Evolutionary conservation across 441 rosid genomes (phyloP).

Genomic region (Sinapis alba): DNA sequence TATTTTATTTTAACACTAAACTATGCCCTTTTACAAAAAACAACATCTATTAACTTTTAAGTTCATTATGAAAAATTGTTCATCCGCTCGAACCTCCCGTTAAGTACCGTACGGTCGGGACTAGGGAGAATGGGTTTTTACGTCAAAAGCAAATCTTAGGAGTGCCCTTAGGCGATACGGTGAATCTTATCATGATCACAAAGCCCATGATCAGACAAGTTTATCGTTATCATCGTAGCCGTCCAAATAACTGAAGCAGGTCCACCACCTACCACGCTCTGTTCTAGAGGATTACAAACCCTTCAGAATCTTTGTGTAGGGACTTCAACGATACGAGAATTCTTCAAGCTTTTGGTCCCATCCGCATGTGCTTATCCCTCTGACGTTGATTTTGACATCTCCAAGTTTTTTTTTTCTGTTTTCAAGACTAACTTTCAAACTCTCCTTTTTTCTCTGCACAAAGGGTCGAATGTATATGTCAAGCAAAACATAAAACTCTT

Average conservation of each 20-base stretch:
- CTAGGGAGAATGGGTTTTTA: not conserved
- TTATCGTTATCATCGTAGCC: conserved; percentile 24
- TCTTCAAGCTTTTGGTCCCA: conserved; percentile 33
- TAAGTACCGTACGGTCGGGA: conserved; percentile 36
- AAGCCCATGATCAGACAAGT: conserved; percentile 35
- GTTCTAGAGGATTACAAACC: conserved; percentile 31
- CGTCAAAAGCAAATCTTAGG: not conserved
- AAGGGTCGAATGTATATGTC: not conserved
- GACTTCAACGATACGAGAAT: conserved; percentile 35
- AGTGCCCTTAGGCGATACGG: conserved; percentile 24
- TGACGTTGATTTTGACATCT: conserved; percentile 38
- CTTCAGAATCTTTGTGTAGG: conserved; percentile 20
- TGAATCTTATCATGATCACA: conserved; percentile 39
- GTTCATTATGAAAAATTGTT: not conserved
- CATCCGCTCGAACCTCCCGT: not conserved
- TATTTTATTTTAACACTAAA: not conserved
- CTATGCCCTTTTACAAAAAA: not conserved
- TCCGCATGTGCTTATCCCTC: conserved; percentile 36
- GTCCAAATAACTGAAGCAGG: conserved; percentile 34
- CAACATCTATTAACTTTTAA: not conserved
- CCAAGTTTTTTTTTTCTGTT: not conserved
- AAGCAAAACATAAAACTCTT: conserved; percentile 12
- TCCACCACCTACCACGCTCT: conserved; percentile 22
- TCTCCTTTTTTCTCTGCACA: not conserved
- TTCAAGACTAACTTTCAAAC: conserved; percentile 4